phyloP scores from a whole-genome alignment of 345 rosid species.

The Eutrema heterophyllum region DNA sequence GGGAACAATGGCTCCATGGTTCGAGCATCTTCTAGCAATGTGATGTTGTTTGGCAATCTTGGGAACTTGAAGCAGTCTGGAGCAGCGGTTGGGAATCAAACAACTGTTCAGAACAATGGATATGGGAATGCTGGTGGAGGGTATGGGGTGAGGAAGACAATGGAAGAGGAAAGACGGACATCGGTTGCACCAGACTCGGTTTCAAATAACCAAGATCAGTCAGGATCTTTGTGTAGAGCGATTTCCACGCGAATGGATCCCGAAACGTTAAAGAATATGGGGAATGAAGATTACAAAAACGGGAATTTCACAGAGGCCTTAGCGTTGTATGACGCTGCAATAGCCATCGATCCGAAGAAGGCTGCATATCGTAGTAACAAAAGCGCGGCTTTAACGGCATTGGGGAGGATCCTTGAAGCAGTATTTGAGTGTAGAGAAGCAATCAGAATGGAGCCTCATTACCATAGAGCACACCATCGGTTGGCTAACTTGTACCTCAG shows the following conservation, averaged over 20 bases:
- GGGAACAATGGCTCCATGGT: slow-evolving; percentile 46
- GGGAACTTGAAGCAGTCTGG: slow-evolving; percentile 74
- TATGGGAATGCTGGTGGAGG: slow-evolving; percentile 36
- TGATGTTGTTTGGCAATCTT: slow-evolving; percentile 71
- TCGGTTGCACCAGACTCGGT: slow-evolving; percentile 7
- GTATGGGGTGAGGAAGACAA: slow-evolving; percentile 47
- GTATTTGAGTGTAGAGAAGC: slow-evolving; percentile 91
- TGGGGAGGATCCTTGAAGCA: slow-evolving; percentile 81
- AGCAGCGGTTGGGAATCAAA: slow-evolving; percentile 29
- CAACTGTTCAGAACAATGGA: slow-evolving; percentile 33
- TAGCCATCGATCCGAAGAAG: slow-evolving; percentile 72
- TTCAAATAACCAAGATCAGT: slow-evolving; percentile 17
- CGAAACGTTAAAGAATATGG: slow-evolving; percentile 86
- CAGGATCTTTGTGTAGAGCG: slow-evolving; percentile 68
- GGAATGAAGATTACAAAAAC: slow-evolving; percentile 92
- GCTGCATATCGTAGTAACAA: slow-evolving; percentile 88
- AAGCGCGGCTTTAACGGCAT: slow-evolving; percentile 74
- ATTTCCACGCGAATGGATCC: slow-evolving; percentile 94
- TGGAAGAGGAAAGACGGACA: slow-evolving; percentile 31
- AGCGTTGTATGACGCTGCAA: slow-evolving; percentile 88
- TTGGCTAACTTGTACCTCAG: slow-evolving; percentile 70
- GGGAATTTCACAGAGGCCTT: slow-evolving; percentile 78
- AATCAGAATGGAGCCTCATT: slow-evolving; percentile 71
- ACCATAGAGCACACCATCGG: slow-evolving; percentile 93
- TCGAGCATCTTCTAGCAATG: slow-evolving; percentile 79